Evolutionary conservation across 768 basidiomycete genomes (phyloP), one percentile per base, ranked within the genome.

Genomic region (Lentinula edodes): DNA sequence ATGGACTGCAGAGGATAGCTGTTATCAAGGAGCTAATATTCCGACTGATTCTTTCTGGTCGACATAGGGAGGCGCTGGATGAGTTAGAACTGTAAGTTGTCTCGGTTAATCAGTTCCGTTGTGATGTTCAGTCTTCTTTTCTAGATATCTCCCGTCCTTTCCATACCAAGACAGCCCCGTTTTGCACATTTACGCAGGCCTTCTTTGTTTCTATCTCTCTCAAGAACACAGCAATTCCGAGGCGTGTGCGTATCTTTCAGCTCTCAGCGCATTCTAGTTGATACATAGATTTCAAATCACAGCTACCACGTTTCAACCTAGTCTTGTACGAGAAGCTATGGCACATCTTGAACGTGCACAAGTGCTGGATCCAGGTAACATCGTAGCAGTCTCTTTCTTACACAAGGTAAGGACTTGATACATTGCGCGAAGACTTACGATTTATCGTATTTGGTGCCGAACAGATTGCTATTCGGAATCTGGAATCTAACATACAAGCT

Each of bases 121-220:
- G 13, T 16, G 9, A 28, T 48, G 59, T 52, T n/a, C 50, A 51
- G 18, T 64, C n/a, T 63, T 23, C 54, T 51, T 51, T 54, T 62
- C 7, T 64, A 93, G 93, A 28, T 95, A 91, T 70, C 80, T 96
- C 5, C 91, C 93, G 1, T 89, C 91, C 2, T 89, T 90, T 70
- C 95, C 95, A 2, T 96, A 87, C 75, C 88, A 87, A 68, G 89
- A 93, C 65, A 91, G 92, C 64, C 81, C 89, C 1, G 74, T 86
- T 6, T 76, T 96, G 34, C 91, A 96, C 67, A 77, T 86, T 15
- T 95, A 95, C 64, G 93, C 94, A 2, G 94, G 91, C 1, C 73
- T 95, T 57, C 74, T 91, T 12, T 83, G 80, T 32, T 74, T 94
- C 23, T 84, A 88, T 66, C 72, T 84, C n/a, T 80, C 84, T 10